Percentiles rank a stretch among this genome's conserved stretches.
These are phyloP conservation scores for Solanum tarijense DNA, from an alignment of 257 asterid genomes.

Conservation along the genomic window DNA sequence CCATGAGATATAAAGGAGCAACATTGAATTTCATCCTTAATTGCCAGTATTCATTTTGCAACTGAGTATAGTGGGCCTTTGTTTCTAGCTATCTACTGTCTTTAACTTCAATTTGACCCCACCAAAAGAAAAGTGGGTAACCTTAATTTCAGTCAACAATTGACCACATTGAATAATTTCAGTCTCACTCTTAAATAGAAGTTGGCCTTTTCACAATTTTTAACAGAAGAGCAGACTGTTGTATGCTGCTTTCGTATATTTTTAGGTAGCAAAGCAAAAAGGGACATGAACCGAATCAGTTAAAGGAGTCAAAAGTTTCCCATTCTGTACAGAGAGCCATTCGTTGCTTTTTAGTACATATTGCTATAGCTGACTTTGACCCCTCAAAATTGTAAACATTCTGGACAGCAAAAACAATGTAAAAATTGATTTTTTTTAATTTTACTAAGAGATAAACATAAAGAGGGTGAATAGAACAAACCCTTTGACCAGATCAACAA, in stretches of 20 bases:
- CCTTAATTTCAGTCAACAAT: not conserved
- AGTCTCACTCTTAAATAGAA: not conserved
- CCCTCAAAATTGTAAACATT: not conserved
- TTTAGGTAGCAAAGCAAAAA: not conserved
- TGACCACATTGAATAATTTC: not conserved
- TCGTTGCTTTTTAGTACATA: not conserved
- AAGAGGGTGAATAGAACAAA: slow-evolving; percentile 14
- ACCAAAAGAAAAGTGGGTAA: not conserved
- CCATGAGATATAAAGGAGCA: not conserved
- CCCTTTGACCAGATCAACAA: slow-evolving; percentile 71
- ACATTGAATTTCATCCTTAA: not conserved
- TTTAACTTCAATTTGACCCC: not conserved
- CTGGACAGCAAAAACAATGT: not conserved
- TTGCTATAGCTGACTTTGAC: not conserved
- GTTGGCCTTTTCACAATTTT: not conserved
- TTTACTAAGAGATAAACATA: not conserved
- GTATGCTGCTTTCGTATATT: not conserved
- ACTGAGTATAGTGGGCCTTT: not conserved
- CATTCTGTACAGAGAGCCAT: not conserved
- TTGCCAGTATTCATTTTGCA: not conserved
- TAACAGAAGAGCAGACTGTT: not conserved
- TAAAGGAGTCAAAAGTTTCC: not conserved
- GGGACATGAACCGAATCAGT: not conserved
- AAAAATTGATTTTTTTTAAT: not conserved
- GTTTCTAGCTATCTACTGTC: not conserved